Conservation (phyloP, 208 protist species). For the Entamoeba nuttalli region DNA sequence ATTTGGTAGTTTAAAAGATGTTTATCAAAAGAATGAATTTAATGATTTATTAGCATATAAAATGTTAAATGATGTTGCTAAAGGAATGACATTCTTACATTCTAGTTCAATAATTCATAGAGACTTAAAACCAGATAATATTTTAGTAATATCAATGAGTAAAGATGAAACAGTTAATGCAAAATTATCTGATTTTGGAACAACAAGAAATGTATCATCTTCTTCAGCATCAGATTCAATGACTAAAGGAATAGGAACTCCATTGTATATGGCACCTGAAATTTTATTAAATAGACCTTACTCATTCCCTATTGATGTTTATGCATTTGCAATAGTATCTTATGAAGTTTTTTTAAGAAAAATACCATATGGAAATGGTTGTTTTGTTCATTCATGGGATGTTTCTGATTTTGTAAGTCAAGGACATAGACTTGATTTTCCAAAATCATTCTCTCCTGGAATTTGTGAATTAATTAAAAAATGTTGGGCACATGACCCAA, state of each 20-base stretch:
- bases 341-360: slow-evolving; percentile 32
- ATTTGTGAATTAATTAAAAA: not conserved
- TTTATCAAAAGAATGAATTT: not conserved
- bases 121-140: slow-evolving; percentile 7
- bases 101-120: not conserved
- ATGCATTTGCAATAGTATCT: slow-evolving; percentile 39
- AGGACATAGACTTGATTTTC: not conserved
- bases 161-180: not conserved
- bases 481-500: slow-evolving; percentile 10
- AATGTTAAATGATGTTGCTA: not conserved
- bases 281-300: slow-evolving; percentile 28
- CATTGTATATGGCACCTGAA: slow-evolving; percentile 38
- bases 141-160: not conserved
- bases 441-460: not conserved
- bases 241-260: slow-evolving; percentile 6
- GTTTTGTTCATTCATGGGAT: not conserved
- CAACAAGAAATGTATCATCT: not conserved
- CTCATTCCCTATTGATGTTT: slow-evolving; percentile 38
- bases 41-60: not conserved
- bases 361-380: not conserved
- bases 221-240: not conserved
- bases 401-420: not conserved
- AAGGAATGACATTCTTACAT: slow-evolving; percentile 5
- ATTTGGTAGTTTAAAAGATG: slow-evolving; percentile 10
- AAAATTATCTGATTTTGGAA: slow-evolving; percentile 20